Base-by-base conservation (phyloP, 2,329 filamentous ascomycete species). In the Fusarium sp. region DNA sequence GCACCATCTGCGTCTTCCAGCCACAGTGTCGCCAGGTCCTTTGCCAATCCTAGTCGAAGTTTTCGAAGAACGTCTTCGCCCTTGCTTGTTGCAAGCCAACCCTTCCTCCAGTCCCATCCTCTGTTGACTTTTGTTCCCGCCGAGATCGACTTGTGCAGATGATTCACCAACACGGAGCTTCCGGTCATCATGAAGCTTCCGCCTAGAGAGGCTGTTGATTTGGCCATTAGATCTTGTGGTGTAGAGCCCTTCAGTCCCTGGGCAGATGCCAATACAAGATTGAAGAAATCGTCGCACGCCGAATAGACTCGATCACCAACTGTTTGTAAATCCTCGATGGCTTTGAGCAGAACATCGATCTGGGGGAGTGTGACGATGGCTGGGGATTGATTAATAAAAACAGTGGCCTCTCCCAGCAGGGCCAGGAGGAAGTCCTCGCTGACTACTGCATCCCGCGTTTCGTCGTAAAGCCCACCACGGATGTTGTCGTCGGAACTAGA, bases 401-500 rank as follows among this genome's bases (percentile, higher is more conserved):
- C 89, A 7, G 96, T 89, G 0, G 92, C 91, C 83, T 98, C 96
- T 58, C 94, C 95, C 3, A 98, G 87, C 20, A 98, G 86, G 7
- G 93, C 91, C 14, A 98, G 86, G 28, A 98, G 83, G 59, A 95
- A 95, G 77, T 98, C 96, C 71, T 97, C 93, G 76, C 94, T 94
- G 24, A 98, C 93, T 12, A 97, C 94, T 1, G 94, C 91, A 78
- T 95, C 93, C 18, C 93, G 90, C 24, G 90, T 89, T 31, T 91
- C 90, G 79, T 98, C 95, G 80, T 95, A 97, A 5, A 98, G 86
- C 3, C 96, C 96, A 63, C 96, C 96, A 65, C 94, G 93, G 77
- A 98, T 97, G 80, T 94, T 96, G 81, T 98, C 95, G 65, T 94
- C 93, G 5, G 96, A 92, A 79, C 93, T 96, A 61, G 92, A 90